phyloP scores from a whole-genome alignment of 2,329 filamentous ascomycete genomes.

The Pseudonectria buxi region DNA sequence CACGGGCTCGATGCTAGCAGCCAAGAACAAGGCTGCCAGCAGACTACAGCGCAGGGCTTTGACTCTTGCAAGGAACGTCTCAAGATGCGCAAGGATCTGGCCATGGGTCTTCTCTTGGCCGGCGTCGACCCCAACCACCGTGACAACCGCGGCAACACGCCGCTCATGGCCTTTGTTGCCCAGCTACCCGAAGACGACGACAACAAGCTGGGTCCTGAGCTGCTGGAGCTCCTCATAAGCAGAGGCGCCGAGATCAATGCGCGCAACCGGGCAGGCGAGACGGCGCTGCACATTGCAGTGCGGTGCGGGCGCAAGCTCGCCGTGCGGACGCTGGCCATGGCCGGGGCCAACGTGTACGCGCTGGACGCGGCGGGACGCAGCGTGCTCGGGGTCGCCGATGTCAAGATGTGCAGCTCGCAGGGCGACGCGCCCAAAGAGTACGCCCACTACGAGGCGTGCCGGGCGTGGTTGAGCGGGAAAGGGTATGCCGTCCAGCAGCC shows the following conservation, averaged over 20 bases:
- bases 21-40: constrained; percentile 4
- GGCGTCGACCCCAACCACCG: constrained; percentile 47
- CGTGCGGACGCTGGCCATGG: constrained; percentile 37
- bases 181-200: constrained; percentile 45
- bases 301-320: constrained; percentile 47
- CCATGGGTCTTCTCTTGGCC: constrained; percentile 26
- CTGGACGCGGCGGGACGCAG: constrained; percentile 38
- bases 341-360: constrained; percentile 41
- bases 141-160: constrained; percentile 44
- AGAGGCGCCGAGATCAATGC: constrained; percentile 40
- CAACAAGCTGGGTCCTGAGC: constrained; percentile 38
- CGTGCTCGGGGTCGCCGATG: constrained; percentile 40
- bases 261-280: constrained; percentile 49
- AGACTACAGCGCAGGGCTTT: constrained; percentile 13
- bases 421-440: constrained; percentile 28
- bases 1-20: constrained; percentile 14
- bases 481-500: constrained; percentile 32
- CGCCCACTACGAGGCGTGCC: constrained; percentile 38
- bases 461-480: constrained; percentile 38
- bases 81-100: constrained; percentile 18
- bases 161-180: constrained; percentile 48
- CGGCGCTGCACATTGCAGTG: constrained; percentile 47
- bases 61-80: constrained; percentile 29
- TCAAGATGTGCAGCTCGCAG: constrained; percentile 27
- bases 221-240: constrained; percentile 37